Conservation (phyloP, 108 stramenopile genomes). For the Nannochloropsis salina region DNA sequence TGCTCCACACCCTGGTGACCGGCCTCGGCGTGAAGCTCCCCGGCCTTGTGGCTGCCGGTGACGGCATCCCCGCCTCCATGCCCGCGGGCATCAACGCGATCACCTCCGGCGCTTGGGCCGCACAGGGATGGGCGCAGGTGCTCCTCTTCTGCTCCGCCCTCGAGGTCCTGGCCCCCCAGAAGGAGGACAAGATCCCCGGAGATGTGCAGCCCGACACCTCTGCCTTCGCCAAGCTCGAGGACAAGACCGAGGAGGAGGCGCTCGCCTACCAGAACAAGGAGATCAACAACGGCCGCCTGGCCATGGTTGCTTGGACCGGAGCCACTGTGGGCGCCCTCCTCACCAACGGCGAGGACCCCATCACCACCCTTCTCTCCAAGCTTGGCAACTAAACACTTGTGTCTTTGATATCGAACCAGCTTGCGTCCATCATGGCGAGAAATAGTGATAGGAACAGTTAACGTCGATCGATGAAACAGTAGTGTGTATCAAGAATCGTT, state of each 20-base stretch:
- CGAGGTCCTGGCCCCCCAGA: conserved; percentile 12
- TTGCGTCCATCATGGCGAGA: neutral
- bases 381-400: neutral
- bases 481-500: no score
- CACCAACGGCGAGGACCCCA: neutral
- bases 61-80: neutral
- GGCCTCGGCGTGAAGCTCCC: conserved; percentile 16
- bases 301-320: neutral
- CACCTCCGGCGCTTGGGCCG: conserved; percentile 19
- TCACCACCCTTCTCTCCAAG: neutral
- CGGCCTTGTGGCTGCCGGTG: conserved; percentile 6
- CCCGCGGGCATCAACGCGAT: neutral
- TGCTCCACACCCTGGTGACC: conserved; percentile 19
- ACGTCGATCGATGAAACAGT: no score
- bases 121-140: conserved; percentile 16
- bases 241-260: conserved; percentile 9
- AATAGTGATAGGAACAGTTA: no score
- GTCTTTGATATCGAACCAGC: neutral
- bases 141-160: neutral
- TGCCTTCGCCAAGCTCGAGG: neutral
- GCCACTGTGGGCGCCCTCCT: neutral
- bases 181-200: conserved; percentile 13
- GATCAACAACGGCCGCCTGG: conserved; percentile 16
- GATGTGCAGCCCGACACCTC: conserved; percentile 14
- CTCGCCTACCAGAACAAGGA: conserved; percentile 18